phyloP scores from a whole-genome alignment of 495 filamentous ascomycete genomes.

The Aspergillus haitiensis region DNA sequence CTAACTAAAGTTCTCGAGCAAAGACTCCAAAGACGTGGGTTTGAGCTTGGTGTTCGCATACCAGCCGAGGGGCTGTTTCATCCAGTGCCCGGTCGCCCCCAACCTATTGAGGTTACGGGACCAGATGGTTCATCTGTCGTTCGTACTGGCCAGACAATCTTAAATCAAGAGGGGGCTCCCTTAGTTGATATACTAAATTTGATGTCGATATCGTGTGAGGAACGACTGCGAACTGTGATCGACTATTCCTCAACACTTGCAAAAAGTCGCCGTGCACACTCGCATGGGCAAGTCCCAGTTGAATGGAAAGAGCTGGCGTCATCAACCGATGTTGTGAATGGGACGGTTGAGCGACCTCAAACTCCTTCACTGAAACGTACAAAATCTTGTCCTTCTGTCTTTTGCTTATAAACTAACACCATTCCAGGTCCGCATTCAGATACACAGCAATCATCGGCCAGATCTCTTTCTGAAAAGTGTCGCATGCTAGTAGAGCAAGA shows the following conservation, averaged over 20 bases:
- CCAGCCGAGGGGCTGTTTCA: conserved; percentile 63
- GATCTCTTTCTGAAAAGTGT: conserved; percentile 37
- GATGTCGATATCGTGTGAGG: conserved; percentile 71
- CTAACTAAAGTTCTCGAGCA: conserved; percentile 49
- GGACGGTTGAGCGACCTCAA: conserved; percentile 39
- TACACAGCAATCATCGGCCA: conserved; percentile 23
- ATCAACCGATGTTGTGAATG: conserved; percentile 34
- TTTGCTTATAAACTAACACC: conserved; percentile 14
- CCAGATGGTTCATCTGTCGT: conserved; percentile 56
- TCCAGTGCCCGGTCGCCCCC: conserved; percentile 47
- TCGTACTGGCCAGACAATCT: conserved; percentile 58
- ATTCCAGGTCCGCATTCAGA: conserved; percentile 38
- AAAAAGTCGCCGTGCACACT: conserved; percentile 64
- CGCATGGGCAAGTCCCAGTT: conserved; percentile 66
- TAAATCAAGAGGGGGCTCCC: conserved; percentile 64
- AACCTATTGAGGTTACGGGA: conserved; percentile 54
- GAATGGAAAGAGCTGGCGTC: conserved; percentile 70
- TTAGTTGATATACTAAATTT: conserved; percentile 74
- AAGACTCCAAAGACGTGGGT: conserved; percentile 47
- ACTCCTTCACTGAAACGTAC: conserved; percentile 64
- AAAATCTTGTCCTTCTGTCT: conserved; percentile 8
- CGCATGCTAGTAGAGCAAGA: conserved; percentile 38
- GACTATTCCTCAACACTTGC: conserved; percentile 69
- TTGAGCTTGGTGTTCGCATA: conserved; percentile 60
- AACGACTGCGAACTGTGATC: conserved; percentile 65